Evolutionary conservation across 179 eudicot genomes (phyloP), one percentile per base, ranked within the genome.

Genomic region (Beta corolliflora): DNA sequence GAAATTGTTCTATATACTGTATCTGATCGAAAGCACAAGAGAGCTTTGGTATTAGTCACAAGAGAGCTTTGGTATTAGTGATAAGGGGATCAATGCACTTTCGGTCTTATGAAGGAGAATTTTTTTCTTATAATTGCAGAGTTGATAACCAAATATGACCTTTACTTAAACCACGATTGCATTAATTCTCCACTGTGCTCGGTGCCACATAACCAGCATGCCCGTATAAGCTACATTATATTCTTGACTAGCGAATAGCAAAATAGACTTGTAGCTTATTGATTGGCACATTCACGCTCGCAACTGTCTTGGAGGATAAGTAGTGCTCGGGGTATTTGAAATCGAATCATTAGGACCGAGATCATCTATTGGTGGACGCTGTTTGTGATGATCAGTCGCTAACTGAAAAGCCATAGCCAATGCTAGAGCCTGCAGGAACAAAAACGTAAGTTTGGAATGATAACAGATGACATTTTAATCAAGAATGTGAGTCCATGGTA

Each of bases 381-480:
- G 91, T 82, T 90, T 90, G 81, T 95, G 98, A 88, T 95, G 91
- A 81, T 90, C 83, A 1, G 98, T 95, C 61, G 50, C 91, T 5
- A 92, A 87, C 58, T 95, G 97, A 81, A 87, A 95, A 52, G 98
- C 98, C 86, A 93, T 90, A 53, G 95, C 93, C 76, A 95, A 85
- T 54, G 98, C 98, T 75, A 95, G 82, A 56, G 94, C 97, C 98
- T 95, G 80, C 83, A 83, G 55, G 15, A 67, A 25, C 45, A 1
- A 6, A 50, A 23, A 52, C 7, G 12, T 12, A 59, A 16, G 21
- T 13, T 13, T 8, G n/a, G 45, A 13, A 36, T 8, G 71, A 67
- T 15, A 12, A 56, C 55, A 63, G 36, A n/a, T 14, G 41, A 7
- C 11, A 13, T 78, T 52, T 12, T 14, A 48, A 25, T 61, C 31